Evolutionary conservation across 257 asterid species (phyloP), one percentile per base, ranked within the genome.

Genomic region (Solanum lycopersicoides): DNA sequence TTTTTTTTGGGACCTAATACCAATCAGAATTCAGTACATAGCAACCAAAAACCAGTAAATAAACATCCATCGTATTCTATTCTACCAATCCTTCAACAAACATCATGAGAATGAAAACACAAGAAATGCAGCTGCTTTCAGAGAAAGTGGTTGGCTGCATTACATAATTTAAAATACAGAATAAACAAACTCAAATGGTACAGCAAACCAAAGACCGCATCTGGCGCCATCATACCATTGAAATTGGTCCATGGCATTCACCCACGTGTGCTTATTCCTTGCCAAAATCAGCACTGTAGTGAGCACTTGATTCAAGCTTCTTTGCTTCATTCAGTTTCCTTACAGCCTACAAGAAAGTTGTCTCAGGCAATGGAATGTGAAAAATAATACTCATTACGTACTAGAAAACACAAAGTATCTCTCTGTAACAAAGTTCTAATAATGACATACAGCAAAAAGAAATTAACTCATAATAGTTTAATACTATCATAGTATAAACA

Each of bases 241-340:
- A n/a, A 76, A 42, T 50, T 16, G 71, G 85, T 82, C 71, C 85
- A 34, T 30, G 45, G 32, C 45, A 16, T 65, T 18, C 37, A n/a
- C 30, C 6, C 34, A 18, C 14, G 20, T 39, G 20, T 39, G 41
- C 80, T 90, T 90, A 96, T 20, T 95, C 98, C 91, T 94, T 96
- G 65, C 98, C 98, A 65, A 96, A 96, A 91, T 96, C 99, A 69
- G 99, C 41, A 87, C 86, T 96, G 68, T 96, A 96, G 87, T 95
- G 99, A 2, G 98, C 94, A 87, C 92, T 96, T 45, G 98, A 94
- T 86, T 96, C 99, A 11, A 96, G 99, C 91, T 95, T 96, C 97
- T 96, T 96, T 14, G 98, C 98, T 89, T 96, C 99, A 34, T 94
- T 96, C 89, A 96, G 92, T 89, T 94, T 96, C 84, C 98, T 93